Conservation (phyloP, 2,329 filamentous ascomycete genomes). For the Fusarium sororula region DNA sequence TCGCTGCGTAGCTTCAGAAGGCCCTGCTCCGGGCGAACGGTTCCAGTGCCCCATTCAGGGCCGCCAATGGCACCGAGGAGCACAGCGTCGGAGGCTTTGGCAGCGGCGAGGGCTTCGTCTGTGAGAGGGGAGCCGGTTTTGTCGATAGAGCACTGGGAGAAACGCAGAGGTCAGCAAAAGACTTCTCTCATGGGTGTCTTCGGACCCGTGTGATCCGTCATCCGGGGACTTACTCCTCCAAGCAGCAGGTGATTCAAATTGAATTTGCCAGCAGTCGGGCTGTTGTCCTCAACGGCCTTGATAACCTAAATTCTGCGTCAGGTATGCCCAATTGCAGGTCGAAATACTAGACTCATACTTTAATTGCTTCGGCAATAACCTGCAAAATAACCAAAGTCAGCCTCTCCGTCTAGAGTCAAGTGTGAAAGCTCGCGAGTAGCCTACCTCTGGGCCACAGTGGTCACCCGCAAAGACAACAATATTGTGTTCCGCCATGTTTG, state of each 20-base stretch:
- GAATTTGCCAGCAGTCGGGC: constrained; percentile 77
- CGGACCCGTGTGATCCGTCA: not conserved
- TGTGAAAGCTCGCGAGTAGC: constrained; percentile 38
- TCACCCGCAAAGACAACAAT: constrained; percentile 86
- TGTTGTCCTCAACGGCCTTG: constrained; percentile 77
- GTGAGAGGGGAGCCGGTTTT: constrained; percentile 83
- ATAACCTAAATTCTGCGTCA: constrained; percentile 69
- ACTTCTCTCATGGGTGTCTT: not conserved
- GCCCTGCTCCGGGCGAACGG: constrained; percentile 91
- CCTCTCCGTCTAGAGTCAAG: not conserved
- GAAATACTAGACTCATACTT: constrained; percentile 63
- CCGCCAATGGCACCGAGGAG: constrained; percentile 94
- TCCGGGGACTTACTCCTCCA: constrained; percentile 75
- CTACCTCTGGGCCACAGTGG: constrained; percentile 86
- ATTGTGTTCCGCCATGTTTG: constrained; percentile 74
- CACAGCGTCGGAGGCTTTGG: constrained; percentile 87
- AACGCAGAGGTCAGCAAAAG: not conserved
- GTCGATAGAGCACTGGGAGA: constrained; percentile 83
- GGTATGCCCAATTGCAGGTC: not conserved
- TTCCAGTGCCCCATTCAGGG: constrained; percentile 94
- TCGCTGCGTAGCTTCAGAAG: constrained; percentile 92
- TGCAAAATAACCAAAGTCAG: constrained; percentile 34
- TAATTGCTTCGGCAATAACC: constrained; percentile 87
- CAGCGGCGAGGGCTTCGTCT: constrained; percentile 82
- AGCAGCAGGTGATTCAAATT: constrained; percentile 91